Percentiles rank a stretch among this genome's conserved stretches.
phyloP scores from a whole-genome alignment of 208 protist genomes.

The Acanthamoeba royreba region DNA sequence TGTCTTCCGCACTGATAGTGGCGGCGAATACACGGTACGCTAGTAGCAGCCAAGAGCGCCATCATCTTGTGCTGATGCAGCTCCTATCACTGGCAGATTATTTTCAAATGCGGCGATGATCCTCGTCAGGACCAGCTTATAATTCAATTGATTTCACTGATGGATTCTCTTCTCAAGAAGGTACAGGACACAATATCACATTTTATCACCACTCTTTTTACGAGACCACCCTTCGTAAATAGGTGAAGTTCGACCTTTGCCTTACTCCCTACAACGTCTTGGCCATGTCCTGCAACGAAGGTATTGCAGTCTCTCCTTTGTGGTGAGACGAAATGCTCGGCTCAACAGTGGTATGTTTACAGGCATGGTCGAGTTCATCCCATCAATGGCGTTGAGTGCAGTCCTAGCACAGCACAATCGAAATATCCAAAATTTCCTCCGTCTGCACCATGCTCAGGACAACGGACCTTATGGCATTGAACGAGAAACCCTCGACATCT shows the following conservation, averaged over 20 bases:
- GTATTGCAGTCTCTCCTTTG: slow-evolving; percentile 42
- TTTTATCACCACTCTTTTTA: neutral
- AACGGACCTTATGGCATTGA: slow-evolving; percentile 64
- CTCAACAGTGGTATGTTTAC: neutral
- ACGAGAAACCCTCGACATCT: slow-evolving; percentile 87
- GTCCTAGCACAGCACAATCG: slow-evolving; percentile 59
- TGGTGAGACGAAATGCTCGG: neutral
- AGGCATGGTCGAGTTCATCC: slow-evolving; percentile 69
- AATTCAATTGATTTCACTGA: slow-evolving; percentile 88
- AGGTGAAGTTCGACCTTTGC: slow-evolving; percentile 89
- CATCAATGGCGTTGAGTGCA: slow-evolving; percentile 45
- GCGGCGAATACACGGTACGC: slow-evolving; percentile 2
- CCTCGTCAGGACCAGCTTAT: slow-evolving; percentile 96
- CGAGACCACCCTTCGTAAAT: neutral
- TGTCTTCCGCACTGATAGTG: neutral
- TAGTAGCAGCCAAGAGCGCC: neutral
- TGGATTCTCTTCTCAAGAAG: slow-evolving; percentile 89
- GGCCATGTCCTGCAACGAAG: slow-evolving; percentile 82
- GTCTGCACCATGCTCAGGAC: slow-evolving; percentile 80
- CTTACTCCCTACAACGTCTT: slow-evolving; percentile 92
- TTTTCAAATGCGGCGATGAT: slow-evolving; percentile 95
- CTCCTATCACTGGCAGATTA: slow-evolving; percentile 63
- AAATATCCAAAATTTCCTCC: slow-evolving; percentile 66
- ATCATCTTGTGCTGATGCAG: neutral
- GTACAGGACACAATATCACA: neutral